Evolutionary conservation across 2,329 filamentous ascomycete species (phyloP), one percentile per base, ranked within the genome.

Genomic region (Cladorrhinum sp.): DNA sequence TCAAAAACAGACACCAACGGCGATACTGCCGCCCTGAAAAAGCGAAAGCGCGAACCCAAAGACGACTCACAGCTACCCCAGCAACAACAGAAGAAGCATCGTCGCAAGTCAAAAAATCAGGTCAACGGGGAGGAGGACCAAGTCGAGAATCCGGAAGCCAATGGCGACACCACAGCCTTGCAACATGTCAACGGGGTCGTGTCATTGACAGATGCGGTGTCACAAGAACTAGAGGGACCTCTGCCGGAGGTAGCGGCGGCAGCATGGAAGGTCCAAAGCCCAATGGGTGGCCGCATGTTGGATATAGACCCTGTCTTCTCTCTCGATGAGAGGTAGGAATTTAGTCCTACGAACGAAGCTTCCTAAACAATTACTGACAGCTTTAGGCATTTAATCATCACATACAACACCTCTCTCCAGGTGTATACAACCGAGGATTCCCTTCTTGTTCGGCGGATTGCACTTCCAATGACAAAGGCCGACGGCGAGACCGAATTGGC

Each of bases 391-490:
- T 73, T 97, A 42, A 86, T 97, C 60, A 74, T 96, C 59, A 85
- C 88, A 30, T 91, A 91, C 69, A 84, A 87, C 62, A 87, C 85
- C 26, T 88, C 88, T 9, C 80, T 97, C 58, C 89, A 92, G 72
- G 82, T 96, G 24, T 96, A 95, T 74, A 90, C 90, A 1, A 85
- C 91, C 28, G 80, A 85, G 65, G 92, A 92, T 58, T 98, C 95
- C 1, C 83, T 96, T 55, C 84, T 96, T 21, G 80, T 91, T 51
- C 87, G 91, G 66, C 85, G 86, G 59, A 87, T 97, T 54, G 77
- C 83, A 12, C 77, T 88, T 66, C 78, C 67, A 71, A 74, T 68
- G 21, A 64, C 68, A 55, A 68, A 65, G 16, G 58, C 64, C 12
- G 68, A 71, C 7, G 68, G 66, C n/a, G 63, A 67, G n/a, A 64